phyloP scores from a whole-genome alignment of 2,329 filamentous ascomycete genomes.

The Boeremia lycopersici region DNA sequence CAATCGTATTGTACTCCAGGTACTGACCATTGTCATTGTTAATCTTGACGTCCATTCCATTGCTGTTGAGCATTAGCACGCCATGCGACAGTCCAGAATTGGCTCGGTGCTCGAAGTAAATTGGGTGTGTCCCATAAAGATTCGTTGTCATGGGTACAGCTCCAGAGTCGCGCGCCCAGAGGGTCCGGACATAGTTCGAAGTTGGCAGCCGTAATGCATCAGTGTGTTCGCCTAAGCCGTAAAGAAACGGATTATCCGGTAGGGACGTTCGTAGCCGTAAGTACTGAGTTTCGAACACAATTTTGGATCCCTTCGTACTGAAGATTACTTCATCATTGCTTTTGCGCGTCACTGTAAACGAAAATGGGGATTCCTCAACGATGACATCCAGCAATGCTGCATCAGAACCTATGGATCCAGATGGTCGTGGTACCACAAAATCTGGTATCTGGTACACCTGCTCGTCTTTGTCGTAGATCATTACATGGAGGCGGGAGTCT shows the following conservation, averaged over 20 bases:
- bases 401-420: constrained; percentile 32
- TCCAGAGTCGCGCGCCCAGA: constrained; percentile 74
- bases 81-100: constrained; percentile 41
- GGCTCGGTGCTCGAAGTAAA: constrained; percentile 74
- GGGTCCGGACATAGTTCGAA: constrained; percentile 70
- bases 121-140: constrained; percentile 74
- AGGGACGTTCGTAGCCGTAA: constrained; percentile 72
- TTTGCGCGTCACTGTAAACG: constrained; percentile 66
- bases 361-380: constrained; percentile 65
- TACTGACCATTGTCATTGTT: constrained; percentile 70
- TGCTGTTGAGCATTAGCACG: constrained; percentile 44
- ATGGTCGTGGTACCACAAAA: constrained; percentile 69
- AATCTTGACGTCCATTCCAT: constrained; percentile 74
- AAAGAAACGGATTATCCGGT: constrained; percentile 71
- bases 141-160: constrained; percentile 65
- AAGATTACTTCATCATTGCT: constrained; percentile 66
- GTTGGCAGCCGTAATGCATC: constrained; percentile 72
- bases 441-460: constrained; percentile 77
- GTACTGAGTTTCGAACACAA: constrained; percentile 80
- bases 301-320: constrained; percentile 68
- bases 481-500: constrained; percentile 72
- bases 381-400: constrained; percentile 59
- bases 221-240: constrained; percentile 78
- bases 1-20: constrained; percentile 78
- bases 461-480: constrained; percentile 71